Evolutionary conservation across 169 alveolate genomes (phyloP).

Genomic region (Cryptosporidium bovis): DNA sequence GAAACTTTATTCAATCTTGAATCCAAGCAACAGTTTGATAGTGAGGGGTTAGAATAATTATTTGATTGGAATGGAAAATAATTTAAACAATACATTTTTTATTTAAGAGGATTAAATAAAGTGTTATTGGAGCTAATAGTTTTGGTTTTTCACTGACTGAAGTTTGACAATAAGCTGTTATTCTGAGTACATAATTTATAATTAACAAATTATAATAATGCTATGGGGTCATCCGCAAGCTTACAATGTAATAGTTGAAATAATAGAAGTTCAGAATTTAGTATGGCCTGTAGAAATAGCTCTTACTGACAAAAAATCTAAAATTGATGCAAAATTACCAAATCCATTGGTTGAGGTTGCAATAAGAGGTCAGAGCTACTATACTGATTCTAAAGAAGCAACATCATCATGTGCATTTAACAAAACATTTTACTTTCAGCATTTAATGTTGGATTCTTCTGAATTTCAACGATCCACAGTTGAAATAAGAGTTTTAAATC

Average conservation of each 20-base stretch:
- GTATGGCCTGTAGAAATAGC: conserved; percentile 74
- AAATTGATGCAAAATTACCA: conserved; percentile 69
- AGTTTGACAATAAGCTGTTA: not conserved
- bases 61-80: too few species aligned
- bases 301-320: conserved; percentile 26
- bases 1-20: too few species aligned
- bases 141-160: not conserved
- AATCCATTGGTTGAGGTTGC: conserved; percentile 76
- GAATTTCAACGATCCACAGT: conserved; percentile 70
- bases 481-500: conserved; percentile 62
- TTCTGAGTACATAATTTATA: not conserved
- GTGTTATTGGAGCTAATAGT: not conserved
- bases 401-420: conserved; percentile 75
- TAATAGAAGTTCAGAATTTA: conserved; percentile 69
- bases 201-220: conserved; percentile 9
- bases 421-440: conserved; percentile 68
- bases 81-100: too few species aligned
- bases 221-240: conserved; percentile 77
- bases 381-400: conserved; percentile 59
- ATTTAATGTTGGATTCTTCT: conserved; percentile 27
- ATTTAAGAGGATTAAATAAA: too few species aligned
- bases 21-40: too few species aligned
- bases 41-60: too few species aligned
- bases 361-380: conserved; percentile 38
- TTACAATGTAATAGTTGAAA: conserved; percentile 73